Evolutionary conservation across 2,329 filamentous ascomycete genomes (phyloP).

Genomic region (Leptographium wingfieldii): DNA sequence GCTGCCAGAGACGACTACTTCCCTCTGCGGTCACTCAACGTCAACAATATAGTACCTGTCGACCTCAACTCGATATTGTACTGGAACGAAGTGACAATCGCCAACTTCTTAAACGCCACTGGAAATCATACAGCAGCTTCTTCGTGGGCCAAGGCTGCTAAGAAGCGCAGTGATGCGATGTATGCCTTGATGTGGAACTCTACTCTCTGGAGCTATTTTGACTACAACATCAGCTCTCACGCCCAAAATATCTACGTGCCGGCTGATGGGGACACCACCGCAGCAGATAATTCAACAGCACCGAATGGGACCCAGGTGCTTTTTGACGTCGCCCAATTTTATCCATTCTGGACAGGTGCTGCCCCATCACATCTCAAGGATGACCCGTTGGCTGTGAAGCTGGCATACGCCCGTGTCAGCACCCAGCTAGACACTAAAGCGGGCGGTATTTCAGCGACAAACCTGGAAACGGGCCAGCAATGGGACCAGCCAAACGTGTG

Average conservation of each 20-base stretch:
- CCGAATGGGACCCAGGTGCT: slow-evolving; percentile 43
- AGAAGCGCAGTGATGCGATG: slow-evolving; percentile 47
- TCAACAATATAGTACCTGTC: slow-evolving; percentile 44
- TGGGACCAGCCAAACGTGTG: slow-evolving; percentile 62
- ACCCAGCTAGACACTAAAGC: slow-evolving; percentile 35
- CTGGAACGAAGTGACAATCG: slow-evolving; percentile 48
- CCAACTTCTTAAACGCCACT: slow-evolving; percentile 35
- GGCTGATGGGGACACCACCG: slow-evolving; percentile 31
- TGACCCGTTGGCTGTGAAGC: slow-evolving; percentile 44
- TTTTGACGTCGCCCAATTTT: slow-evolving; percentile 49
- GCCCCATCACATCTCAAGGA: slow-evolving; percentile 43
- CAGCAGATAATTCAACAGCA: slow-evolving; percentile 29
- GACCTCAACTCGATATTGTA: slow-evolving; percentile 59
- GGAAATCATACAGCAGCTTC: slow-evolving; percentile 38
- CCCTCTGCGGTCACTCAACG: slow-evolving; percentile 51
- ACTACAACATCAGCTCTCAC: slow-evolving; percentile 51
- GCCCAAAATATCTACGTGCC: slow-evolving; percentile 43
- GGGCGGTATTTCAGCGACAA: slow-evolving; percentile 51
- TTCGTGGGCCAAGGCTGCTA: slow-evolving; percentile 36
- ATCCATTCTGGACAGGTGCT: slow-evolving; percentile 57
- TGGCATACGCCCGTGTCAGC: slow-evolving; percentile 39
- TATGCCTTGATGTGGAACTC: slow-evolving; percentile 51
- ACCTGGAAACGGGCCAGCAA: slow-evolving; percentile 48
- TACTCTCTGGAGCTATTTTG: slow-evolving; percentile 51
- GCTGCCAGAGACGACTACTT: slow-evolving; percentile 49